Evolutionary conservation across 2,329 filamentous ascomycete genomes (phyloP).

Genomic region (Trichoderma harzianum): DNA sequence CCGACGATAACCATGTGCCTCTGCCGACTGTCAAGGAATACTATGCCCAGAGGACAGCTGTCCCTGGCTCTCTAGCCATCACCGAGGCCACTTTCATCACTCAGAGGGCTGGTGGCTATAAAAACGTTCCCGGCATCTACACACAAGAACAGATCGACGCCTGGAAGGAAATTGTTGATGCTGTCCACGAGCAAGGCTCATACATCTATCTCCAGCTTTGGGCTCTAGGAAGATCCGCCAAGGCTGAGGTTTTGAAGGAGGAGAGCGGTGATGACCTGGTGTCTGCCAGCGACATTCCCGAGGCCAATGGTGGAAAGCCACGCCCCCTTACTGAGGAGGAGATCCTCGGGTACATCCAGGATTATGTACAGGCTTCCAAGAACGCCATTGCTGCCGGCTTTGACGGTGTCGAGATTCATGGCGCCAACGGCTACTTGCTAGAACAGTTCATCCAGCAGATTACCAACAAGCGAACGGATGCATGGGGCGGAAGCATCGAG

Average conservation of each 20-base stretch:
- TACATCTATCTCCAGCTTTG: slow-evolving; percentile 65
- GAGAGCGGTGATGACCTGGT: background rate
- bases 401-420: slow-evolving; percentile 64
- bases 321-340: slow-evolving; percentile 41
- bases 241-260: background rate
- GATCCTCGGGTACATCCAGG: slow-evolving; percentile 60
- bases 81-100: slow-evolving; percentile 46
- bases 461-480: slow-evolving; percentile 50
- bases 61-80: slow-evolving; percentile 43
- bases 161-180: slow-evolving; percentile 60
- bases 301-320: background rate
- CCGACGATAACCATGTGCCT: slow-evolving; percentile 37
- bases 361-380: slow-evolving; percentile 54
- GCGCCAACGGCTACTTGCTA: slow-evolving; percentile 59
- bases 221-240: slow-evolving; percentile 53
- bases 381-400: slow-evolving; percentile 62
- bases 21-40: slow-evolving; percentile 37
- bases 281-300: background rate
- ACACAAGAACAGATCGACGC: slow-evolving; percentile 52
- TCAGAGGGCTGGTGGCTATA: slow-evolving; percentile 24
- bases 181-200: slow-evolving; percentile 59
- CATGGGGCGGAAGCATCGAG: slow-evolving; percentile 52
- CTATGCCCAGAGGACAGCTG: slow-evolving; percentile 43
- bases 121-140: slow-evolving; percentile 56
- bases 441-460: slow-evolving; percentile 58